Base-by-base conservation (phyloP, 805 yeast species). In the Scheffersomyces stipitis region DNA sequence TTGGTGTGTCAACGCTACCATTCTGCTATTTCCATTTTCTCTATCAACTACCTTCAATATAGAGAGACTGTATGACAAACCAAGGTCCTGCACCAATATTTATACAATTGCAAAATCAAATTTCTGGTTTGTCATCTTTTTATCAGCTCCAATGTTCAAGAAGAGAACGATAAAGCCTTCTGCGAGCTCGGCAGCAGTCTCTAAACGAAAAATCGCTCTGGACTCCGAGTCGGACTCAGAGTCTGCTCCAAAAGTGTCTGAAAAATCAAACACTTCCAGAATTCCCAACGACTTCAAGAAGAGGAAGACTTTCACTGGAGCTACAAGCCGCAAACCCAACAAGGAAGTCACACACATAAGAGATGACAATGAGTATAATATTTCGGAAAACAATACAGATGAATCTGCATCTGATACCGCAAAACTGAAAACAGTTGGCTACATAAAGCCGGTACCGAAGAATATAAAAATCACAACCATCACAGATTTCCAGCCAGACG, bases 401-500 rank as follows among this genome's bases (percentile, higher is more conserved):
- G 9, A 7, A 10, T 7, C 10, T 20, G 24, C 24, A 7, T 7
- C 24, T 20, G n/a, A n/a, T n/a, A n/a, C n/a, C n/a, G n/a, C n/a
- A n/a, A n/a, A n/a, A n/a, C n/a, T n/a, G n/a, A n/a, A n/a, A n/a
- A 34, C 31, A 12, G 34, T 39, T 13, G 38, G 34, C 3, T 50
- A 49, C 10, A 7, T 58, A 14, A 64, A 66, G 38, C 60, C 66
- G 3, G 46, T 48, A 12, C 64, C 73, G 0, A 52, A 46, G 8
- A 64, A 65, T 39, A 71, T 90, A 18, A 71, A 78, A 30, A 73
- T 82, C 9, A 84, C 89, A 0, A 81, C 86, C 0, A 66, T 81
- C 2, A 73, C 84, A 26, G 99, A 93, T 54, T 93, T 82, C 54
- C 96, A 87, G 56, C 90, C 95, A 1, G 97, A 93, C 54, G 82